Evolutionary conservation across 768 basidiomycete genomes (phyloP).

Genomic region (Sporobolomyces roseus): DNA sequence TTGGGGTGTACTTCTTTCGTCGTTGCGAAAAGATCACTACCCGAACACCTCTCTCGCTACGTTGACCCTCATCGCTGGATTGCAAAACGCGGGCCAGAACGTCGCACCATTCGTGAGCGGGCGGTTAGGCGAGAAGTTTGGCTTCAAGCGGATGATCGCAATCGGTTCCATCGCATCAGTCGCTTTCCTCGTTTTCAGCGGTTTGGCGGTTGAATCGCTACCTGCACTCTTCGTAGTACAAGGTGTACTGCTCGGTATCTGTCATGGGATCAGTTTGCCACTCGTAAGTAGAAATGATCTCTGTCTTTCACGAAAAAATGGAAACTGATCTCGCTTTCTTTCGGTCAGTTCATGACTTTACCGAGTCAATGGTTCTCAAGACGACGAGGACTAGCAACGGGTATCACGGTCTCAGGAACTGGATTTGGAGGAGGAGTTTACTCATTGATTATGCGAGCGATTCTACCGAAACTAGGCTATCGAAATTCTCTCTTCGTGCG

Average conservation of each 20-base stretch:
- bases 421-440: constrained; percentile 45
- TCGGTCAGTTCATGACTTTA: constrained; percentile 46
- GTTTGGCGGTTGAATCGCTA: constrained; percentile 14
- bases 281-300: not conserved
- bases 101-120: constrained; percentile 17
- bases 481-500: constrained; percentile 44
- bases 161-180: constrained; percentile 13
- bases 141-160: constrained; percentile 35
- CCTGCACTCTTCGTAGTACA: constrained; percentile 32
- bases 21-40: not conserved
- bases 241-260: constrained; percentile 20
- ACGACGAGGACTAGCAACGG: constrained; percentile 44
- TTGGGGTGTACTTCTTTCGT: not conserved
- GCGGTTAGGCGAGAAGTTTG: constrained; percentile 22
- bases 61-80: constrained; percentile 3
- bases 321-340: not conserved
- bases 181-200: constrained; percentile 10
- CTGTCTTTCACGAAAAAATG: no score
- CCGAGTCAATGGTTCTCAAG: constrained; percentile 47
- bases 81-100: constrained; percentile 16
- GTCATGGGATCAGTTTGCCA: constrained; percentile 23
- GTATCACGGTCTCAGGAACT: constrained; percentile 45
- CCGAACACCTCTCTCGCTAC: not conserved
- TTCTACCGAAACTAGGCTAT: constrained; percentile 43
- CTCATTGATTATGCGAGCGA: constrained; percentile 40